These are phyloP conservation scores for Ilex aquifolium DNA, from an alignment of 257 asterid genomes.

Conservation along the genomic window DNA sequence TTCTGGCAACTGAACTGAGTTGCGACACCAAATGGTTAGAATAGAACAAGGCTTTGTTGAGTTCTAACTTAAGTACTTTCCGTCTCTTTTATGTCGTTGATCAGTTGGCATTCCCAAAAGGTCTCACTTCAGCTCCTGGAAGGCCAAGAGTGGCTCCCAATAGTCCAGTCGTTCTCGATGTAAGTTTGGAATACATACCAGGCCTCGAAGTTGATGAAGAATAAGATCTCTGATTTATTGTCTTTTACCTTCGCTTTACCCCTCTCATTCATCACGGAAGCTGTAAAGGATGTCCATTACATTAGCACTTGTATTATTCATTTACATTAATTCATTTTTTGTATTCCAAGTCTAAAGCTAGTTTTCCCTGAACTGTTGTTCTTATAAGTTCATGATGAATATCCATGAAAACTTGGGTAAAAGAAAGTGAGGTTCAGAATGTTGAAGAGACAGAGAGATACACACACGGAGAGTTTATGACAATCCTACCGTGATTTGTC, in stretches of 20 bases:
- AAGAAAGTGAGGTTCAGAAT: too few species aligned
- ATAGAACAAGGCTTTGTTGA: too few species aligned
- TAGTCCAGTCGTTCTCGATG: slow-evolving; percentile 84
- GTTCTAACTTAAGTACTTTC: background rate
- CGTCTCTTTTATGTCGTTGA: slow-evolving; percentile 13
- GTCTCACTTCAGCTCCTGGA: slow-evolving; percentile 88
- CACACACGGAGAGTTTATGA: too few species aligned
- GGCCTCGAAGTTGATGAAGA: slow-evolving; percentile 76
- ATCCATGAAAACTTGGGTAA: too few species aligned
- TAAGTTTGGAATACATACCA: slow-evolving; percentile 86
- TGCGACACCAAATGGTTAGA: too few species aligned
- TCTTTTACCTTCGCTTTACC: background rate
- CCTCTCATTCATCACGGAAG: background rate
- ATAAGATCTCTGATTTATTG: background rate
- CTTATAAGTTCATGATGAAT: too few species aligned
- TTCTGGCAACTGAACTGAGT: too few species aligned
- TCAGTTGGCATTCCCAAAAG: slow-evolving; percentile 92
- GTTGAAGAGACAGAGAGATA: too few species aligned
- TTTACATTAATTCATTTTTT: background rate
- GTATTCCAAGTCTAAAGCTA: background rate
- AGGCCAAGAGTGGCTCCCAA: slow-evolving; percentile 91
- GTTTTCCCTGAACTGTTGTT: background rate
- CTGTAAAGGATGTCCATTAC: background rate
- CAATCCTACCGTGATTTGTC: too few species aligned
- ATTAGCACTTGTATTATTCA: background rate